Percentiles rank a stretch among this genome's conserved stretches.
phyloP scores from a whole-genome alignment of 2,329 filamentous ascomycete genomes.

The Coniochaeta ligniaria region DNA sequence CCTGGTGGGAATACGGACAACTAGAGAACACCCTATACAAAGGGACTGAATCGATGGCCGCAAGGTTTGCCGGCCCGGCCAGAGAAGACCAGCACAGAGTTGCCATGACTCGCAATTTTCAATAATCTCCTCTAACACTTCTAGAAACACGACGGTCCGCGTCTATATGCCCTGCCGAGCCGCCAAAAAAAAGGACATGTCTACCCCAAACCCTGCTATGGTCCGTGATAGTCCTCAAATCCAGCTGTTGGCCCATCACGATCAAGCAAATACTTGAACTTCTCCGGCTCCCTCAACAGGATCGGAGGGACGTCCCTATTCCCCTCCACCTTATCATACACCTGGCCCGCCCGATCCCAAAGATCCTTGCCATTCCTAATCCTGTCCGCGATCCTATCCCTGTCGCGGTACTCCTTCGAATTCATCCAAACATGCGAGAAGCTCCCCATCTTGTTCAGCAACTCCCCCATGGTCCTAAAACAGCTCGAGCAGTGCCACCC shows the following conservation, averaged over 20 bases:
- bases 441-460: conserved; percentile 37
- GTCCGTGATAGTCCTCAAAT: conserved; percentile 35
- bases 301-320: conserved; percentile 47
- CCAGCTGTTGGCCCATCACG: conserved; percentile 38
- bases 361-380: conserved; percentile 47
- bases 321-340: conserved; percentile 38
- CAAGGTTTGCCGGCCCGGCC: no score
- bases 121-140: background rate
- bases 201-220: background rate
- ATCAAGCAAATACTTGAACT: conserved; percentile 37
- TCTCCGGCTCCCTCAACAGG: conserved; percentile 28
- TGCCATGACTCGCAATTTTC: background rate
- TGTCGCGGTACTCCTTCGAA: conserved; percentile 36
- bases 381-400: conserved; percentile 38
- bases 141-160: background rate
- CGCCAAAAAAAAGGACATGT: background rate
- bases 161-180: background rate
- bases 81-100: background rate
- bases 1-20: background rate
- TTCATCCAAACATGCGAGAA: conserved; percentile 49
- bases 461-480: conserved; percentile 47
- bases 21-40: background rate
- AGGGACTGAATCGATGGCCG: background rate
- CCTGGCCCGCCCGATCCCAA: conserved; percentile 41
- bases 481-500: conserved; percentile 58